phyloP scores from a whole-genome alignment of 169 alveolate genomes.

The Eimeria tenella region DNA sequence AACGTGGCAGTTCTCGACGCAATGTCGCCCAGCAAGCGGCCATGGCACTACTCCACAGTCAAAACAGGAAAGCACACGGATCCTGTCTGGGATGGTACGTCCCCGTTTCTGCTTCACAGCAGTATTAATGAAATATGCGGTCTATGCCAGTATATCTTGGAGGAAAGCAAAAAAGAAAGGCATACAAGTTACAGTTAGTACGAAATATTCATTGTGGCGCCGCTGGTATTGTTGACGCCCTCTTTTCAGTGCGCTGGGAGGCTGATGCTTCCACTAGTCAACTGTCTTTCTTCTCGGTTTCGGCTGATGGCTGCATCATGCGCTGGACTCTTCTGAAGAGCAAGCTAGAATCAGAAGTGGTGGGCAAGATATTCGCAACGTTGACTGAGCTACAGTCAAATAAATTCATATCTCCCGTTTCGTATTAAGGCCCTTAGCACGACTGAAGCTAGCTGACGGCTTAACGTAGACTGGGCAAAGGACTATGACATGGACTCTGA shows the following conservation, averaged over 20 bases:
- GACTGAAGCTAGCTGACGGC: neutral
- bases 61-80: slow-evolving; percentile 95
- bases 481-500: neutral
- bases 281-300: slow-evolving; percentile 91
- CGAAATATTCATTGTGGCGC: too few species aligned
- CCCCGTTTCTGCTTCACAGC: neutral
- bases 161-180: too few species aligned
- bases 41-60: slow-evolving; percentile 92
- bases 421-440: neutral
- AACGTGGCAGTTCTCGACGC: slow-evolving; percentile 95
- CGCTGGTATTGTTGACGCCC: neutral
- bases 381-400: neutral
- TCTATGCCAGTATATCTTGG: too few species aligned
- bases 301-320: slow-evolving; percentile 95
- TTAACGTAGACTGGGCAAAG: neutral
- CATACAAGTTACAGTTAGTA: too few species aligned
- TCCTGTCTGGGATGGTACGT: slow-evolving; percentile 86
- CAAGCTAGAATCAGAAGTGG: slow-evolving; percentile 95
- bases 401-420: neutral
- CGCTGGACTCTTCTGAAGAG: slow-evolving; percentile 95
- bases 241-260: slow-evolving; percentile 77
- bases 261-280: slow-evolving; percentile 79
- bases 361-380: slow-evolving; percentile 52
- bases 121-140: too few species aligned
- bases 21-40: slow-evolving; percentile 90